Conservation (phyloP, 2,329 filamentous ascomycete genomes). For the Paraconiothyrium brasiliense region DNA sequence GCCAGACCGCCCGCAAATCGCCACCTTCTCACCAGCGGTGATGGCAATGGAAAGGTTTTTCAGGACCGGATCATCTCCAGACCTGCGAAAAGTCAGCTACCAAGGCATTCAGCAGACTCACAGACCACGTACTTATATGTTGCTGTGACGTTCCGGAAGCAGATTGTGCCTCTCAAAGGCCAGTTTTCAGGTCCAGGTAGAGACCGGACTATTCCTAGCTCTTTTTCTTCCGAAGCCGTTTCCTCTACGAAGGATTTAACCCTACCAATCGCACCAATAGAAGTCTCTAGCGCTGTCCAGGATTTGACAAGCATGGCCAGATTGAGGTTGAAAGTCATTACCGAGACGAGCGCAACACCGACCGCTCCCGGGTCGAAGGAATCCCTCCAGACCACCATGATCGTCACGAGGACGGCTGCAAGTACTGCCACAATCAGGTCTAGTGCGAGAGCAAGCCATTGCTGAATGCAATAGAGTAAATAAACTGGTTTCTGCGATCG, state of each 20-base stretch:
- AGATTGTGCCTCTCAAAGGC: slow-evolving; percentile 50
- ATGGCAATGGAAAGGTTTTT: slow-evolving; percentile 55
- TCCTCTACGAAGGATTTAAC: slow-evolving; percentile 58
- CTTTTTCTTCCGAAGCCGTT: slow-evolving; percentile 59
- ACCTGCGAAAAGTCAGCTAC: slow-evolving; percentile 11
- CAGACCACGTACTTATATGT: slow-evolving; percentile 28
- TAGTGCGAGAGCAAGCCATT: slow-evolving; percentile 51
- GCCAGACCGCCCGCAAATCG: slow-evolving; percentile 61
- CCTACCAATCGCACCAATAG: slow-evolving; percentile 64
- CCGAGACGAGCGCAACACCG: slow-evolving; percentile 60
- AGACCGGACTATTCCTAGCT: slow-evolving; percentile 37
- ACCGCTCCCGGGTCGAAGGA: slow-evolving; percentile 55
- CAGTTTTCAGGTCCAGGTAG: slow-evolving; percentile 44
- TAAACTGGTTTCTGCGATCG: slow-evolving; percentile 53
- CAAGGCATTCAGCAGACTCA: not conserved
- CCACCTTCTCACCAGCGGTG: slow-evolving; percentile 53
- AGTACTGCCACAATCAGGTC: slow-evolving; percentile 45
- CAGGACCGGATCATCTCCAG: slow-evolving; percentile 39
- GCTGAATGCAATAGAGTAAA: slow-evolving; percentile 46
- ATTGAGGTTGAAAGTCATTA: slow-evolving; percentile 59
- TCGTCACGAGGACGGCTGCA: slow-evolving; percentile 41
- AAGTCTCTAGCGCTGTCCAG: slow-evolving; percentile 67
- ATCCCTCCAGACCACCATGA: slow-evolving; percentile 42
- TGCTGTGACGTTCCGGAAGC: slow-evolving; percentile 47
- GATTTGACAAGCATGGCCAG: slow-evolving; percentile 56